Percentiles rank a stretch among this genome's conserved stretches.
Evolutionary conservation across 2,329 filamentous ascomycete genomes (phyloP).

Genomic region (Eutypa lata): DNA sequence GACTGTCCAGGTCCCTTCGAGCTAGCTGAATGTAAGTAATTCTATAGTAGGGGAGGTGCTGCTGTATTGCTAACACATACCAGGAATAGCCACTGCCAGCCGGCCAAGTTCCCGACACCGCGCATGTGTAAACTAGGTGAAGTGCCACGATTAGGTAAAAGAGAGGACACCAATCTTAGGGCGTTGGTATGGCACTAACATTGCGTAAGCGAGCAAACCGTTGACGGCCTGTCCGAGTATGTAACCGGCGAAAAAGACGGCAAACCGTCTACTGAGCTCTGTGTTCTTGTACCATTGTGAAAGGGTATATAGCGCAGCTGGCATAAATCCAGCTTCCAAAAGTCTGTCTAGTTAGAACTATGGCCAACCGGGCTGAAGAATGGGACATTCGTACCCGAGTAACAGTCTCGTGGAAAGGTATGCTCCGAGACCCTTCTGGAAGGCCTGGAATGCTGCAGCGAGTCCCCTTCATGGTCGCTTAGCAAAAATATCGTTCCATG

Average conservation of each 20-base stretch:
- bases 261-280: conserved; percentile 37
- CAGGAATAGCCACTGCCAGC: conserved; percentile 45
- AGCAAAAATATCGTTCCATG: conserved; percentile 24
- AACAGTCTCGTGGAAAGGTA: conserved; percentile 16
- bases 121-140: conserved; percentile 26
- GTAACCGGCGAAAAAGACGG: conserved; percentile 39
- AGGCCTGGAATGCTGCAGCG: conserved; percentile 28
- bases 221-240: conserved; percentile 35
- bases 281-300: conserved; percentile 40
- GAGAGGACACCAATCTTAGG: background rate
- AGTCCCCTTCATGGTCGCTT: background rate
- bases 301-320: conserved; percentile 33
- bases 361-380: conserved; percentile 31
- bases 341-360: conserved; percentile 33
- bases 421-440: conserved; percentile 29
- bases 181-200: conserved; percentile 28
- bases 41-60: background rate
- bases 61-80: conserved; percentile 2
- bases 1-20: conserved; percentile 29
- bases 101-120: conserved; percentile 33
- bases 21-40: conserved; percentile 13
- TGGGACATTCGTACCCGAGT: conserved; percentile 20
- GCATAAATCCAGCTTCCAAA: conserved; percentile 37
- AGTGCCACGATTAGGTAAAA: background rate
- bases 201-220: conserved; percentile 17